Conservation (phyloP, 306 rosid species). For the Echinosophora koreensis region DNA sequence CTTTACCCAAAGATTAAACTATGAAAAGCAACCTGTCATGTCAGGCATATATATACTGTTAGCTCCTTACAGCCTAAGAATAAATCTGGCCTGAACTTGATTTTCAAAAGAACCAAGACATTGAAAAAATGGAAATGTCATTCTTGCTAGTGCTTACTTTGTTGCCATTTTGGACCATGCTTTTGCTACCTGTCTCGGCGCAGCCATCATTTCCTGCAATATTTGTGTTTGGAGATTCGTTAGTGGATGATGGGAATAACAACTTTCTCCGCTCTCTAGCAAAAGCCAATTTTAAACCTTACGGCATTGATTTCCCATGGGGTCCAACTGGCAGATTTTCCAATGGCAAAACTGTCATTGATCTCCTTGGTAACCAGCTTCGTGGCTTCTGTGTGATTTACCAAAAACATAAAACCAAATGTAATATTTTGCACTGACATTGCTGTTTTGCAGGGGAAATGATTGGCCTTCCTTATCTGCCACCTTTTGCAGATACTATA, state of each 20-base stretch:
- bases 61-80: slow-evolving; percentile 2
- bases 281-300: slow-evolving; percentile 49
- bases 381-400: neutral
- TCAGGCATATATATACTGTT: neutral
- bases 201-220: slow-evolving; percentile 43
- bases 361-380: slow-evolving; percentile 49
- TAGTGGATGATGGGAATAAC: slow-evolving; percentile 53
- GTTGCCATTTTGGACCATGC: slow-evolving; percentile 33
- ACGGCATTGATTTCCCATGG: slow-evolving; percentile 48
- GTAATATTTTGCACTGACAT: slow-evolving; percentile 24
- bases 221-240: slow-evolving; percentile 62
- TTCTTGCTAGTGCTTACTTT: slow-evolving; percentile 10
- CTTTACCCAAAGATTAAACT: too few species aligned
- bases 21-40: neutral
- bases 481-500: slow-evolving; percentile 40
- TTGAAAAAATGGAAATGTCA: slow-evolving; percentile 18
- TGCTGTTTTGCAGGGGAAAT: slow-evolving; percentile 47
- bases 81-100: neutral
- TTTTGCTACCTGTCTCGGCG: slow-evolving; percentile 16
- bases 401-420: neutral
- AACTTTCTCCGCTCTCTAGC: slow-evolving; percentile 49
- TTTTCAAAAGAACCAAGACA: neutral
- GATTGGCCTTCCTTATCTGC: slow-evolving; percentile 49
- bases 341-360: slow-evolving; percentile 48
- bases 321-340: slow-evolving; percentile 53